Conservation (phyloP, 352 stramenopile species). For the Pythium rishiriense region DNA sequence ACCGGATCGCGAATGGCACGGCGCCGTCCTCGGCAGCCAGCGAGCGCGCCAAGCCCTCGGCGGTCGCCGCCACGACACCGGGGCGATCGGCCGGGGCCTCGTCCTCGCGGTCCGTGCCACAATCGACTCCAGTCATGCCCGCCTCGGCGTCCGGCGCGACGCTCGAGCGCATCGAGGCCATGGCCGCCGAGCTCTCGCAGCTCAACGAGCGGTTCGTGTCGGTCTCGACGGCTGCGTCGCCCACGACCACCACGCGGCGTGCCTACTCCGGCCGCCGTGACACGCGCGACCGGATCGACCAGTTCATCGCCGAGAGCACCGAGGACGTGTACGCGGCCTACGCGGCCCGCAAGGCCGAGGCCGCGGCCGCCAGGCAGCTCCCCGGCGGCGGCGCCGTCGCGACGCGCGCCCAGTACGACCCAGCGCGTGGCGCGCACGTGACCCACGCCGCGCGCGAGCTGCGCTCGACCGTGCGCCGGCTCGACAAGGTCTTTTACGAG, state of each 20-base stretch:
- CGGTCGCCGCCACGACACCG: neutral
- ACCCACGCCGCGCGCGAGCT: conserved; percentile 60
- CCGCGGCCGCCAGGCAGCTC: neutral
- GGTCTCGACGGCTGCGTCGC: conserved; percentile 9
- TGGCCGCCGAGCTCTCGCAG: conserved; percentile 28
- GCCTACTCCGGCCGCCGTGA: neutral
- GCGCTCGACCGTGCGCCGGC: conserved; percentile 56
- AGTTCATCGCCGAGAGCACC: conserved; percentile 50
- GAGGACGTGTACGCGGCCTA: conserved; percentile 40
- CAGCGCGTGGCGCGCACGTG: conserved; percentile 49
- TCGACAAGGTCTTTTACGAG: conserved; percentile 80
- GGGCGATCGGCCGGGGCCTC: neutral
- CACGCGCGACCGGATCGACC: conserved; percentile 39
- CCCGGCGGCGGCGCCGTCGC: neutral
- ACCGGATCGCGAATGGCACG: conserved; percentile 38
- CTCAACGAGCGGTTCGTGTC: conserved; percentile 31
- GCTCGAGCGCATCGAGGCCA: conserved; percentile 26
- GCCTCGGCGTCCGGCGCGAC: neutral
- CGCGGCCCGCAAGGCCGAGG: conserved; percentile 10
- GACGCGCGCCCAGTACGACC: conserved; percentile 17
- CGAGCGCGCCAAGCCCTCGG: conserved; percentile 8
- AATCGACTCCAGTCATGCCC: neutral
- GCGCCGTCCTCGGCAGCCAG: neutral
- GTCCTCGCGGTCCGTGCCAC: neutral
- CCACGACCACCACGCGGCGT: neutral